These are phyloP conservation scores for Gossypium longicalyx DNA, from an alignment of 345 rosid species.

Conservation along the genomic window DNA sequence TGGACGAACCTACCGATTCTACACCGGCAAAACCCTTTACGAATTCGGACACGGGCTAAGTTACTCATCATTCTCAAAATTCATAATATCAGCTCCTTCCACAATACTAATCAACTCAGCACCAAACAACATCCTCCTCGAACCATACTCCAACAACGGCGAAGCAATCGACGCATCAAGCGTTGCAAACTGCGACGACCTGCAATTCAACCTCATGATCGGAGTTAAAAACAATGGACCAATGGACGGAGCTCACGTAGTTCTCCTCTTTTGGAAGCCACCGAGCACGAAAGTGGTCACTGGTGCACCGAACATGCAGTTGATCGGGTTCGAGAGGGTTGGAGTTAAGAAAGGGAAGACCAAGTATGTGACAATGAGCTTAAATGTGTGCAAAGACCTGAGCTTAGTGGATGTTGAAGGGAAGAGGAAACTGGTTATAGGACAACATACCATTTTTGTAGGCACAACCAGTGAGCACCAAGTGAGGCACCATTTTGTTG, in stretches of 20 bases:
- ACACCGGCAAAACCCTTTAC: conserved; percentile 30
- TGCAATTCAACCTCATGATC: conserved; percentile 22
- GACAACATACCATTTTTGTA: conserved; percentile 36
- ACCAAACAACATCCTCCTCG: neutral
- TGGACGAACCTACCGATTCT: conserved; percentile 52
- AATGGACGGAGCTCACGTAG: conserved; percentile 42
- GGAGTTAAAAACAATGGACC: conserved; percentile 48
- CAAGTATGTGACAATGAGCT: conserved; percentile 28
- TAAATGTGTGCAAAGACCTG: conserved; percentile 48
- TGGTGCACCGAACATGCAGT: conserved; percentile 39
- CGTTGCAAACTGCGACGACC: conserved; percentile 26
- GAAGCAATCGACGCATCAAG: conserved; percentile 35
- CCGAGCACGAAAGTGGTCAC: conserved; percentile 22
- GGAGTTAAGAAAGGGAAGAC: conserved; percentile 40
- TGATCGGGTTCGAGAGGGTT: conserved; percentile 52
- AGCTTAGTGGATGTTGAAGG: conserved; percentile 48
- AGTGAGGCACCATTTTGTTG: conserved; percentile 33
- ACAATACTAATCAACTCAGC: conserved; percentile 16
- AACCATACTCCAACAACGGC: neutral
- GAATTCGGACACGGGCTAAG: conserved; percentile 51
- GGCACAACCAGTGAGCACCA: conserved; percentile 41
- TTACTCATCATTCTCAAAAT: conserved; percentile 41
- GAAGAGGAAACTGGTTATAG: conserved; percentile 37
- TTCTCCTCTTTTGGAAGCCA: conserved; percentile 56
- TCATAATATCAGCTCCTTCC: conserved; percentile 33